A percentile compares a stretch with the other conserved stretches of the same genome.
Conservation (phyloP, 495 filamentous ascomycete genomes). For the Podospora pseudopauciseta region DNA sequence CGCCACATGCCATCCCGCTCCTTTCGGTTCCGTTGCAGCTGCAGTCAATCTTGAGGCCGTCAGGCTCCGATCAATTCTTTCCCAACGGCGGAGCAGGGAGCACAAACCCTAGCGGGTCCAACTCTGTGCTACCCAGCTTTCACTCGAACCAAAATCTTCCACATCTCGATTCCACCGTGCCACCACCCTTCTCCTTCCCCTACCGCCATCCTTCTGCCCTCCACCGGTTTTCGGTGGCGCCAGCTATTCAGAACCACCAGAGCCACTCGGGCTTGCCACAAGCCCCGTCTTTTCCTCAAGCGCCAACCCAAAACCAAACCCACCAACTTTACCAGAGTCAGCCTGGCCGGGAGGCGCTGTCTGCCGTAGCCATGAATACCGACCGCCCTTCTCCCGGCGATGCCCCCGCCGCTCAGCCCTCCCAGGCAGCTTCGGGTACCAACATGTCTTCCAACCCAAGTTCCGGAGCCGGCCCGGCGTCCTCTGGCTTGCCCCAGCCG, state of each 20-base stretch:
- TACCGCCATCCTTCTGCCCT: not conserved
- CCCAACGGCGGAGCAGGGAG: not conserved
- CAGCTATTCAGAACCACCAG: slow-evolving; percentile 3
- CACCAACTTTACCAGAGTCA: slow-evolving; percentile 1
- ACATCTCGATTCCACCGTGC: not conserved
- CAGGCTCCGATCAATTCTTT: not conserved
- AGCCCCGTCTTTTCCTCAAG: slow-evolving; percentile 9
- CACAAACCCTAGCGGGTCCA: not conserved
- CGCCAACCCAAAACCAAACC: not conserved
- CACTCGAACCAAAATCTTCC: not conserved
- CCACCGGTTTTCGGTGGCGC: not conserved
- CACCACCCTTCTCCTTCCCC: not conserved
- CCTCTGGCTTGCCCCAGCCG: not conserved
- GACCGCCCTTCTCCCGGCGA: not conserved
- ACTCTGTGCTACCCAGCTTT: not conserved
- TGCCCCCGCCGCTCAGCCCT: not conserved
- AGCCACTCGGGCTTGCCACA: not conserved
- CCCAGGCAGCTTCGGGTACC: not conserved
- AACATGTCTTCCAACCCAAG: not conserved
- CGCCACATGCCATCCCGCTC: not conserved
- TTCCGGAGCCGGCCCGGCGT: too few relatives aligned
- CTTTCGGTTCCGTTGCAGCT: not conserved
- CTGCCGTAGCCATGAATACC: not conserved
- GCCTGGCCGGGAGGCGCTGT: not conserved
- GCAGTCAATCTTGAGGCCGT: not conserved